A percentile compares a stretch with the other conserved stretches of the same genome.
Evolutionary conservation across 305 asterid genomes (phyloP).

Genomic region (Caryopteris hybrid): DNA sequence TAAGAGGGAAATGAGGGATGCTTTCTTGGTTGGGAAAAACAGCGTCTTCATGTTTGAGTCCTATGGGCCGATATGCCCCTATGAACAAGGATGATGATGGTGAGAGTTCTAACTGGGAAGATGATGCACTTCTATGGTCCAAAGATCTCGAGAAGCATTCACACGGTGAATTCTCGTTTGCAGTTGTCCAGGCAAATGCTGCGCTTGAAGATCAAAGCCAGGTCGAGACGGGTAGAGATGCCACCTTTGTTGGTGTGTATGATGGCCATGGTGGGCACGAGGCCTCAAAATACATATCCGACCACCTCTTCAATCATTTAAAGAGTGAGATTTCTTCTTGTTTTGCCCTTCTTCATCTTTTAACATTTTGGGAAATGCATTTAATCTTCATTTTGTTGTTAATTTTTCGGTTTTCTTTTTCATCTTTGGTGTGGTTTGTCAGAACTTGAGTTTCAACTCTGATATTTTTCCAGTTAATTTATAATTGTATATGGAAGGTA

Average conservation of each 20-base stretch:
- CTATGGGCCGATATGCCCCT: constrained; percentile 55
- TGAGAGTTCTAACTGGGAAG: constrained; percentile 27
- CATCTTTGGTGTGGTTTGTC: no score
- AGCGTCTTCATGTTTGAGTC: constrained; percentile 52
- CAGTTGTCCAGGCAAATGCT: constrained; percentile 67
- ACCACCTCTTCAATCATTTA: constrained; percentile 52
- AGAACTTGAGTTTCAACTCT: no score
- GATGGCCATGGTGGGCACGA: constrained; percentile 88
- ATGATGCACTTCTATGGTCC: constrained; percentile 59
- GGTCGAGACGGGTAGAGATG: constrained; percentile 54
- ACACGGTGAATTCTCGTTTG: constrained; percentile 66
- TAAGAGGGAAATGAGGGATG: constrained; percentile 74
- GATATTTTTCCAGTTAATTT: no score
- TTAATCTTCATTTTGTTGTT: no score
- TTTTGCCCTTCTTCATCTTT: no score
- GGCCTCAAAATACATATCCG: constrained; percentile 52
- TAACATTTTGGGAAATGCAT: no score
- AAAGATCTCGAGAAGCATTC: constrained; percentile 70
- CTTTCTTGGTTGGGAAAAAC: constrained; percentile 66
- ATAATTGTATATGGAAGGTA: no score
- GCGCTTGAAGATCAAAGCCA: constrained; percentile 76
- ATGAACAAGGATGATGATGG: constrained; percentile 57
- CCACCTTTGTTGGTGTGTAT: constrained; percentile 69
- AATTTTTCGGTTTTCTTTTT: no score
- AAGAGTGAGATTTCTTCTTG: constrained; percentile 36